Conservation (phyloP, 2,329 filamentous ascomycete genomes). For the Endocalyx cinctus region DNA sequence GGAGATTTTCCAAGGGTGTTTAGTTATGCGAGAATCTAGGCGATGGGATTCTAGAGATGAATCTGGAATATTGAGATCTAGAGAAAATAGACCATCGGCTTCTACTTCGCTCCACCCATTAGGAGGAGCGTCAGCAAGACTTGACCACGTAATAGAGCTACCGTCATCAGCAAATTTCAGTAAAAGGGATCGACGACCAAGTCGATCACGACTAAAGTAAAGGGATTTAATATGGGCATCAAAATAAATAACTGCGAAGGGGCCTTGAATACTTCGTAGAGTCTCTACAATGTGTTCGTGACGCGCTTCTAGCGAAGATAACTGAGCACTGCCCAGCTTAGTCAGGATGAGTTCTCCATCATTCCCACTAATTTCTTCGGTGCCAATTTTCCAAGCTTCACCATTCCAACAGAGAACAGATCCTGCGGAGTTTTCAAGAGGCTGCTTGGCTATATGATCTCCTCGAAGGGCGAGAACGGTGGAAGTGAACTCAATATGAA, state of each 20-base stretch:
- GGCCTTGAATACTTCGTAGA: conserved; percentile 65
- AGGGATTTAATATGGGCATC: conserved; percentile 58
- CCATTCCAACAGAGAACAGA: conserved; percentile 94
- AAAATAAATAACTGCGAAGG: conserved; percentile 85
- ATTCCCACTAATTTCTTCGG: conserved; percentile 60
- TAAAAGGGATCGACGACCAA: conserved; percentile 82
- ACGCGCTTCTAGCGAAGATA: conserved; percentile 18
- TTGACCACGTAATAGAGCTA: conserved; percentile 59
- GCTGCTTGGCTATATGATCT: conserved; percentile 65
- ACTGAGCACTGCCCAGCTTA: conserved; percentile 30
- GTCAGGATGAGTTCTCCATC: conserved; percentile 69
- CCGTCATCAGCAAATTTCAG: conserved; percentile 39
- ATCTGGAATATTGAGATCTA: conserved; percentile 56
- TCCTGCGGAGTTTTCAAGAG: conserved; percentile 53
- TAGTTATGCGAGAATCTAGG: conserved; percentile 11
- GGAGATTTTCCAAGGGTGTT: conserved; percentile 30
- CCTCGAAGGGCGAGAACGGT: conserved; percentile 91
- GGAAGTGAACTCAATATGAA: conserved; percentile 58
- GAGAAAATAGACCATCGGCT: conserved; percentile 73
- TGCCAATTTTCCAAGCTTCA: conserved; percentile 78
- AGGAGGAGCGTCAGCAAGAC: conserved; percentile 54
- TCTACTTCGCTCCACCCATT: conserved; percentile 73
- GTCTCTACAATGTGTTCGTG: conserved; percentile 41
- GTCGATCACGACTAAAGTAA: conserved; percentile 80
- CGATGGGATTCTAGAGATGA: too few relatives aligned